Base-by-base conservation (phyloP, 2,329 filamentous ascomycete species). In the Neonectria magnoliae region DNA sequence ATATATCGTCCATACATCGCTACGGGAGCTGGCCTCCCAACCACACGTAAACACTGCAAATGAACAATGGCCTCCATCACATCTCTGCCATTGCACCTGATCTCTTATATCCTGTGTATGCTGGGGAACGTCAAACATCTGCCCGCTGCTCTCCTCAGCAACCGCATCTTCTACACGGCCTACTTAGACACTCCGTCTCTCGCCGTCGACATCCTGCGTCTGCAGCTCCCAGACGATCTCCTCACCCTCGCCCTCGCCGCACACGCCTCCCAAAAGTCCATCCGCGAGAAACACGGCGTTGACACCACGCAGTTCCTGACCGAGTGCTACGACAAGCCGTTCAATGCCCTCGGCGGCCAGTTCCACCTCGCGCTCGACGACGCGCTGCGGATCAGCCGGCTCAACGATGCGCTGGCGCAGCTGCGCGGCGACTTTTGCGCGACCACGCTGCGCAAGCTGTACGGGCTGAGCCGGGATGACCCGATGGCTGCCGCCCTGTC, bases 141-240 rank as follows among this genome's bases (percentile, higher is more conserved):
- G 1, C 71, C 66, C 54, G 38, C 59, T 7, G 62, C 62, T 18
- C 27, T 73, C 4, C 50, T 73, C 5, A 73, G 71, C 58, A 62
- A 72, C 50, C 68, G 60, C 50, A 52, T 71, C 44, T 73, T 73
- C 31, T 71, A 72, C 57, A 65, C 56, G 36, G 71, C 69, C n/a
- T 54, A 59, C 9, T 18, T 67, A 5, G 71, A 73, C 55, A 68
- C 62, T 11, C 71, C 71, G 5, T 64, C 60, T 18, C 57, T 73
- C 16, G 60, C 68, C 9, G 31, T 65, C 22, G 68, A 71, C 16
- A 65, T 73, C 2, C 51, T 73, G 13, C 66, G 69, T n/a, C 38
- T 16, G 16, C 71, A 71, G 25, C 62, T 72, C 29, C 63, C 64
- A 7, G 47, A 71, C 7, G 50, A 66, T 14, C 16, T 71, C 0